These are phyloP conservation scores for Amniculicola lignicola DNA, from an alignment of 495 filamentous ascomycete species.

Conservation along the genomic window DNA sequence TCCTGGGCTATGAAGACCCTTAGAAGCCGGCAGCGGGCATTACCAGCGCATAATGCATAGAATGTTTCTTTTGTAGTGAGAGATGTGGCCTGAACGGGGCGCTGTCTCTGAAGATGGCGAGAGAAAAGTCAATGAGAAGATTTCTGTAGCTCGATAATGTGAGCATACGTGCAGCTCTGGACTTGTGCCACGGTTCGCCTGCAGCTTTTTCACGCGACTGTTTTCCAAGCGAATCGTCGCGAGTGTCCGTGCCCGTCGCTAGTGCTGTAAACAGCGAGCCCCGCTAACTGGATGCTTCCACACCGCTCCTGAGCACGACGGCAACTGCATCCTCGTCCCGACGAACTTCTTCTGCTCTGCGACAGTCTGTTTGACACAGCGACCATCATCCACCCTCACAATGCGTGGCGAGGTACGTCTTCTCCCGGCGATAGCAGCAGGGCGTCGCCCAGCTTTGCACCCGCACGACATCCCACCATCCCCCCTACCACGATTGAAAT, in stretches of 20 bases:
- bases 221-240: too few relatives aligned
- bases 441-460: background rate
- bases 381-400: conserved; percentile 4
- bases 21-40: too few relatives aligned
- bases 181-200: too few relatives aligned
- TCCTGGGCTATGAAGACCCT: conserved; percentile 19
- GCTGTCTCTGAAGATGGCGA: too few relatives aligned
- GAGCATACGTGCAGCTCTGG: too few relatives aligned
- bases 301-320: conserved; percentile 1
- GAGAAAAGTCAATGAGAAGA: too few relatives aligned
- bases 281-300: conserved; percentile 11
- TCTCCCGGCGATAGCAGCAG: background rate
- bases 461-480: background rate
- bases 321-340: background rate
- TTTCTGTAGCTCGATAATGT: too few relatives aligned
- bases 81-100: too few relatives aligned
- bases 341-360: background rate
- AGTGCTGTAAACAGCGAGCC: conserved; percentile 21
- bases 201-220: too few relatives aligned
- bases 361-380: conserved; percentile 30
- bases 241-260: conserved; percentile 7
- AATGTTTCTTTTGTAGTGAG: too few relatives aligned
- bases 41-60: conserved; percentile 6
- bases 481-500: conserved; percentile 5
- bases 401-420: conserved; percentile 35